Conservation (phyloP, 2,329 filamentous ascomycete species). For the Fusarium falciforme region DNA sequence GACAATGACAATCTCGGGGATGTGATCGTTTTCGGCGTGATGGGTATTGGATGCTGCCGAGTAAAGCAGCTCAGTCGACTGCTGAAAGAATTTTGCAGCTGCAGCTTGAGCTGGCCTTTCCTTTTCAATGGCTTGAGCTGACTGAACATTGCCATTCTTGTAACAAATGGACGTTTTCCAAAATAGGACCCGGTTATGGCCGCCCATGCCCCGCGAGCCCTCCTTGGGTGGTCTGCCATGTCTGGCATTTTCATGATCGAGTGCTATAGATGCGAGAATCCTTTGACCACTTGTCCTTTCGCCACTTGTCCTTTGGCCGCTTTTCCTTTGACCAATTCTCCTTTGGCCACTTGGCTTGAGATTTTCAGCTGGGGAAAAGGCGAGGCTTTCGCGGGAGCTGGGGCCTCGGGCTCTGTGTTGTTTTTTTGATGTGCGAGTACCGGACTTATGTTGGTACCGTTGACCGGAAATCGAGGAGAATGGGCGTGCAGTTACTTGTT, state of each 20-base stretch:
- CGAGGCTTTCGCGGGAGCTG: background rate
- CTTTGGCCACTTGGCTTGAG: background rate
- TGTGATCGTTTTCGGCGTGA: conserved; percentile 62
- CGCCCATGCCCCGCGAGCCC: conserved; percentile 30
- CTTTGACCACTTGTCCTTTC: no score
- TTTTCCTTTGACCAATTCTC: no score
- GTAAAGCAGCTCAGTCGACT: conserved; percentile 58
- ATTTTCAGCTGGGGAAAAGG: no score
- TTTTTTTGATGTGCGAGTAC: background rate
- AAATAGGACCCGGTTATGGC: conserved; percentile 31
- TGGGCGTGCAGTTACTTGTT: conserved; percentile 5
- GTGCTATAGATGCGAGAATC: no score
- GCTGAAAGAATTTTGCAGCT: conserved; percentile 49
- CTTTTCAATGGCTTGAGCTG: conserved; percentile 26
- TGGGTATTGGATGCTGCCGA: conserved; percentile 60
- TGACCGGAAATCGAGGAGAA: background rate
- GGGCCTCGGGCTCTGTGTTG: background rate
- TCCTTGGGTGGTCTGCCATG: background rate
- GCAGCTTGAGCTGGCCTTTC: conserved; percentile 42
- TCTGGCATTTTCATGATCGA: no score
- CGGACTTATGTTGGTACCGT: conserved; percentile 6
- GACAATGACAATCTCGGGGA: conserved; percentile 78
- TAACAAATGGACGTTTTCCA: conserved; percentile 40
- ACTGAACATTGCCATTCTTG: conserved; percentile 14
- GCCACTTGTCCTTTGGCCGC: no score